Conservation (phyloP, 1,139 yeast genomes). For the Yamadazyma atlantica region DNA sequence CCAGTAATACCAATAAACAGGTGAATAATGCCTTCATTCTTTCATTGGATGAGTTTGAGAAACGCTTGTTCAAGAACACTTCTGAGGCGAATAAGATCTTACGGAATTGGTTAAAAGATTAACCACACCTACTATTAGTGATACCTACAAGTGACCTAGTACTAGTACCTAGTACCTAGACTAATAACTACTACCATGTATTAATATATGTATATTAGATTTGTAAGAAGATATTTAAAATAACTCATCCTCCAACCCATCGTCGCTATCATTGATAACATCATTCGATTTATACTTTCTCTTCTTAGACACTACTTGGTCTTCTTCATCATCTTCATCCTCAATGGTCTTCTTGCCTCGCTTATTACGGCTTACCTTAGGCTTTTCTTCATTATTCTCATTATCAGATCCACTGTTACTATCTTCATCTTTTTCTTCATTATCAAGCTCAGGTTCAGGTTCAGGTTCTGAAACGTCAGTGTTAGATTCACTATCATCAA, state of each 20-base stretch:
- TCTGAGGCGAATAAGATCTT: slow-evolving; percentile 63
- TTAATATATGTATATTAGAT: slow-evolving; percentile 13
- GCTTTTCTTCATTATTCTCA: slow-evolving; percentile 15
- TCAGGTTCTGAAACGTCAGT: slow-evolving; percentile 27
- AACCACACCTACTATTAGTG: too few species aligned
- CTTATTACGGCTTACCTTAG: slow-evolving; percentile 14
- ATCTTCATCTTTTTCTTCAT: slow-evolving; percentile 20
- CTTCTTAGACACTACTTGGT: slow-evolving; percentile 21
- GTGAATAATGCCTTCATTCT: slow-evolving; percentile 52
- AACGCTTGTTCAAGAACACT: slow-evolving; percentile 54
- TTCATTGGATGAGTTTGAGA: slow-evolving; percentile 77
- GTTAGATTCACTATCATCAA: slow-evolving; percentile 29
- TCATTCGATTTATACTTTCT: slow-evolving; percentile 44
- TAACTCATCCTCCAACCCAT: slow-evolving; percentile 30
- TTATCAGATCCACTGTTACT: slow-evolving; percentile 17
- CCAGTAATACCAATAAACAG: slow-evolving; percentile 52
- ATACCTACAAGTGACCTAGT: too few species aligned
- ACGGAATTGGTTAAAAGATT: slow-evolving; percentile 55
- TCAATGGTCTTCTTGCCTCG: slow-evolving; percentile 20
- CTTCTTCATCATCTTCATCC: slow-evolving; percentile 27
- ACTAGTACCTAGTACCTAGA: neutral
- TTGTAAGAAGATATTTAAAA: slow-evolving; percentile 12
- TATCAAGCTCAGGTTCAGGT: slow-evolving; percentile 18
- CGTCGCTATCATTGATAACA: slow-evolving; percentile 55
- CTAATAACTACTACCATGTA: slow-evolving; percentile 3